Conservation (phyloP, 202 grass and related monocot genomes). For the Dendrocalamus latiflorus region DNA sequence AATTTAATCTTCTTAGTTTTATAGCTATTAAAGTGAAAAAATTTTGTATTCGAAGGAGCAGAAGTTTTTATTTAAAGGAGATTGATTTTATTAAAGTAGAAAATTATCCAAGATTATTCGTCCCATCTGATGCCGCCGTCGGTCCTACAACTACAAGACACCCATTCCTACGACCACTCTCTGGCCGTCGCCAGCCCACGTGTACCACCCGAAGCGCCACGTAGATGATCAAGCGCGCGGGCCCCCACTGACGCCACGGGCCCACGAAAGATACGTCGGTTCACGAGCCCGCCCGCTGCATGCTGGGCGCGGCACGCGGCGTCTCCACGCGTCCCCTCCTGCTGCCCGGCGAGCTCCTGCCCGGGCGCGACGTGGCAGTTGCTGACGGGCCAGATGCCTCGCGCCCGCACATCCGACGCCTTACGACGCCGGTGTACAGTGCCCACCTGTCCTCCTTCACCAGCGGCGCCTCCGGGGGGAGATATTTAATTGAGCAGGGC, state of each 20-base stretch:
- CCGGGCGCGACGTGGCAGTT: constrained; percentile 28
- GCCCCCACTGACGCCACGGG: not conserved
- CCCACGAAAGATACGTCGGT: not conserved
- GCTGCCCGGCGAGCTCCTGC: not conserved
- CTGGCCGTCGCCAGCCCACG: not conserved
- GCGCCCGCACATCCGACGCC: not conserved
- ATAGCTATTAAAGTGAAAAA: no score
- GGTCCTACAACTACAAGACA: no score
- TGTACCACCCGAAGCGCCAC: constrained; percentile 16
- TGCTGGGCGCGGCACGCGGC: constrained; percentile 21
- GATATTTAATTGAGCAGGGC: constrained; percentile 14
- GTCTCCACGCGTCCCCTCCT: constrained; percentile 33
- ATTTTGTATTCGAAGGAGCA: no score
- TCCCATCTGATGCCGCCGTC: no score
- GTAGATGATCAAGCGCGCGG: not conserved
- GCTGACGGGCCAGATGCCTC: constrained; percentile 21
- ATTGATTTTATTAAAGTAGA: no score
- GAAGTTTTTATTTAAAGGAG: no score
- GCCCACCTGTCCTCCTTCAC: constrained; percentile 3
- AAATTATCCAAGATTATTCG: no score
- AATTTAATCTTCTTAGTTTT: no score
- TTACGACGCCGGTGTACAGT: not conserved
- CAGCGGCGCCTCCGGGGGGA: not conserved
- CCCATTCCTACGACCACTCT: not conserved
- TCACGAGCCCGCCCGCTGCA: constrained; percentile 23